Conservation (phyloP, 2,329 filamentous ascomycete genomes). For the Sporothrix pallida region DNA sequence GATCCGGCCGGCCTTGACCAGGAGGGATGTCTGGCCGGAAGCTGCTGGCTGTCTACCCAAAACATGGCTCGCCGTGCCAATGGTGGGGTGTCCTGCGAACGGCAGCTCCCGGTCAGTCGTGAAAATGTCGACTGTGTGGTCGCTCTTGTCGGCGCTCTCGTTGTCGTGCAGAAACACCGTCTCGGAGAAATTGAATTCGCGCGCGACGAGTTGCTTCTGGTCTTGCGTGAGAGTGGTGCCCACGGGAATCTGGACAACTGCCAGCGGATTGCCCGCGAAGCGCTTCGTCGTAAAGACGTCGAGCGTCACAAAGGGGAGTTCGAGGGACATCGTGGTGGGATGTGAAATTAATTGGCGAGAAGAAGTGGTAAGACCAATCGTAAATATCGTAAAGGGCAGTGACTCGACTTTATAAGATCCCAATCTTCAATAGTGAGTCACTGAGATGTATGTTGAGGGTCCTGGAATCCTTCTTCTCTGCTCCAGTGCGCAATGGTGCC, state of each 20-base stretch:
- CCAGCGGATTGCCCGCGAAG: conserved; percentile 65
- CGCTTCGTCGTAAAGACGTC: conserved; percentile 62
- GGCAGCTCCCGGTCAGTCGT: conserved; percentile 59
- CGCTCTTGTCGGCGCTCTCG: conserved; percentile 40
- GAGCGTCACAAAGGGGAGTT: conserved; percentile 57
- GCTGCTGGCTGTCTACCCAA: conserved; percentile 42
- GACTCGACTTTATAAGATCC: too few species aligned
- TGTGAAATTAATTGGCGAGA: neutral
- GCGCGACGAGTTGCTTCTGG: conserved; percentile 63
- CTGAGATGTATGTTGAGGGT: too few species aligned
- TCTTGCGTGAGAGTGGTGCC: conserved; percentile 52
- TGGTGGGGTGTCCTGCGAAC: conserved; percentile 67
- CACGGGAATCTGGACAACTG: conserved; percentile 60
- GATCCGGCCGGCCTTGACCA: conserved; percentile 64
- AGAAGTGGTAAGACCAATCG: neutral
- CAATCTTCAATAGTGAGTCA: too few species aligned
- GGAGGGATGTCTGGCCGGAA: conserved; percentile 42
- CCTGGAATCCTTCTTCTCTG: too few species aligned
- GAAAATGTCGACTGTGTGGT: conserved; percentile 63
- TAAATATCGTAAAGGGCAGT: neutral
- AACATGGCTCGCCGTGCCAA: conserved; percentile 61
- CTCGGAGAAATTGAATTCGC: conserved; percentile 69
- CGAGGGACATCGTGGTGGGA: neutral
- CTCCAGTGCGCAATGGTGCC: too few species aligned
- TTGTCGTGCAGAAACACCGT: conserved; percentile 66